A percentile compares a stretch with the other conserved stretches of the same genome.
These are phyloP conservation scores for Phytophthora pluvialis DNA, from an alignment of 352 stramenopile genomes.

Conservation along the genomic window DNA sequence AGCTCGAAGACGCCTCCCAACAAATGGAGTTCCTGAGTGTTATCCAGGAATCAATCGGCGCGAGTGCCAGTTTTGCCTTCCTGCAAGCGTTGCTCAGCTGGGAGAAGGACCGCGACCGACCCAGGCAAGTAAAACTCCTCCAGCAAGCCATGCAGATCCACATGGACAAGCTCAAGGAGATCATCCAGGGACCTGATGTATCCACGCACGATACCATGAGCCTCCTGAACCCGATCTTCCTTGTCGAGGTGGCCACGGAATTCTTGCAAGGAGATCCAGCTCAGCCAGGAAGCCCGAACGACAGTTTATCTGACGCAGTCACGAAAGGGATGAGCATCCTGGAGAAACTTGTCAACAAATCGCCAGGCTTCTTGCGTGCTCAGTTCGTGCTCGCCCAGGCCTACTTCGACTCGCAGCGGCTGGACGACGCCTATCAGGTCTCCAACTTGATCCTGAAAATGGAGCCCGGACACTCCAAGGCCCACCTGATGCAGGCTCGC, in stretches of 20 bases:
- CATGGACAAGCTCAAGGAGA: constrained; percentile 80
- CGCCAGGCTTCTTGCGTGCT: constrained; percentile 82
- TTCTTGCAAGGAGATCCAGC: constrained; percentile 63
- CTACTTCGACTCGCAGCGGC: constrained; percentile 68
- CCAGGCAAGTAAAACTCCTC: constrained; percentile 74
- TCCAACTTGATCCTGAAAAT: constrained; percentile 82
- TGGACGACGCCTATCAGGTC: constrained; percentile 85
- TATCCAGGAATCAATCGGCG: constrained; percentile 88
- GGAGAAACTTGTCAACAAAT: constrained; percentile 84
- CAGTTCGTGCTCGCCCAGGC: constrained; percentile 86
- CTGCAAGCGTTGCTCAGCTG: constrained; percentile 88
- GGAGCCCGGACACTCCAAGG: constrained; percentile 72
- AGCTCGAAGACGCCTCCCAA: constrained; percentile 89
- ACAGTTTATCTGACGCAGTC: constrained; percentile 15
- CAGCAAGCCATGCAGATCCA: constrained; percentile 82
- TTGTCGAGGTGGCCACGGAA: constrained; percentile 88
- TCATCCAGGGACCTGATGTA: constrained; percentile 61
- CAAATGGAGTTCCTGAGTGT: constrained; percentile 94
- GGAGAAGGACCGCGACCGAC: constrained; percentile 74
- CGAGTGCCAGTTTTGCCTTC: constrained; percentile 82
- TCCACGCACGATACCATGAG: constrained; percentile 82
- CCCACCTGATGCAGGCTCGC: constrained; percentile 85
- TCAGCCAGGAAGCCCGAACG: constrained; percentile 14
- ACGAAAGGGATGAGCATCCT: constrained; percentile 63
- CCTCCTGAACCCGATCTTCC: constrained; percentile 88